Evolutionary conservation across 441 rosid species (phyloP).

Genomic region (Syzygium syzygioides): DNA sequence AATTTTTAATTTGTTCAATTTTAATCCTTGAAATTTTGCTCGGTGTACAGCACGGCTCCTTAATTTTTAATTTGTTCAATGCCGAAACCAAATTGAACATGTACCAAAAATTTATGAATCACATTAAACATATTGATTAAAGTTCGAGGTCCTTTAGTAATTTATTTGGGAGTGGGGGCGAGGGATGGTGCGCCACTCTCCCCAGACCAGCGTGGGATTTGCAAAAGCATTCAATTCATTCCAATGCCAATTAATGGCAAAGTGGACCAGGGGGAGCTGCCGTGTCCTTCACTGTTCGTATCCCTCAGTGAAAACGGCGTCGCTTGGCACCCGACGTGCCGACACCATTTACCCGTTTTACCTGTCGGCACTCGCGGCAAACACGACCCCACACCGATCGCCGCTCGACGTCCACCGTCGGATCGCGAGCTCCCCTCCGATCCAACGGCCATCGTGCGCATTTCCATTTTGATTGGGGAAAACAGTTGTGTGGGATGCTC

Average conservation of each 20-base stretch:
- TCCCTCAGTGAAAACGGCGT: not conserved
- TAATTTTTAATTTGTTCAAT: not conserved
- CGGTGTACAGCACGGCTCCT: fast-evolving
- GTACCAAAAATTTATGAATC: fast-evolving
- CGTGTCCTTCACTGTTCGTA: not conserved
- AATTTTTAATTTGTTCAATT: fast-evolving
- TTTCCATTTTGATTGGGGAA: not conserved
- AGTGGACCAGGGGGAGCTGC: not conserved
- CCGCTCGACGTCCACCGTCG: not conserved
- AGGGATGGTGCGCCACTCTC: not conserved
- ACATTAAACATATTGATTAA: too few relatives aligned
- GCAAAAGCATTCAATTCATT: not conserved
- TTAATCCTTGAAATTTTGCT: fast-evolving
- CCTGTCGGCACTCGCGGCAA: not conserved
- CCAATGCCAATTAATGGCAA: not conserved
- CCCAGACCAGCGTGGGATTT: not conserved
- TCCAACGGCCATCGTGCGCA: not conserved
- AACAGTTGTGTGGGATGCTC: not conserved
- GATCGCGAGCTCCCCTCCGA: not conserved
- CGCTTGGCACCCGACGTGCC: not conserved
- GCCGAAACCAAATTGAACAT: not conserved
- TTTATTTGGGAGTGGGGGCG: not conserved
- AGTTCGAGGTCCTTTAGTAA: not conserved
- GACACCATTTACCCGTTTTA: not conserved
- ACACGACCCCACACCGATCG: not conserved